Evolutionary conservation across 1,284 basidiomycete species (phyloP).

Genomic region (Fomitopsis schrenkii): DNA sequence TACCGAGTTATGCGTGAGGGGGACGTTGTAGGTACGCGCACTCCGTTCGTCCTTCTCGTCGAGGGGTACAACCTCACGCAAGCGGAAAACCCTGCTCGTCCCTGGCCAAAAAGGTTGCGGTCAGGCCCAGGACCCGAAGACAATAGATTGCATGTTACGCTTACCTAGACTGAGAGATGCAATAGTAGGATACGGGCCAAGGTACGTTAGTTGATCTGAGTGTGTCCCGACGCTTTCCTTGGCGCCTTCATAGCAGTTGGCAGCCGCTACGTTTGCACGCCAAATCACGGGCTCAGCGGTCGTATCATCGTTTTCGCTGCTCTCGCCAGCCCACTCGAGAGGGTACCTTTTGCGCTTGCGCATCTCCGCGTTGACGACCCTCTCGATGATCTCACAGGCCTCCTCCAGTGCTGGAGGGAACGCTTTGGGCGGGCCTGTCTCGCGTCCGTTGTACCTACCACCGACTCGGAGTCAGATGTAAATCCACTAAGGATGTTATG

Average conservation of each 20-base stretch:
- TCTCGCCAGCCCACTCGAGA: conserved; percentile 69
- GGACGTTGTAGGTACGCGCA: conserved; percentile 80
- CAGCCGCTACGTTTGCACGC: conserved; percentile 88
- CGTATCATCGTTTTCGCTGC: conserved; percentile 22
- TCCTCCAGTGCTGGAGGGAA: conserved; percentile 77
- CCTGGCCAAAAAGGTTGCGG: conserved; percentile 34
- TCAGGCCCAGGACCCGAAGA: not conserved
- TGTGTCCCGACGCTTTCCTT: conserved; percentile 87
- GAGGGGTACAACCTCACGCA: conserved; percentile 69
- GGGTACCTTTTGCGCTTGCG: conserved; percentile 56
- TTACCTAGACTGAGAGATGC: conserved; percentile 88
- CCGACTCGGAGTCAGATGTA: conserved; percentile 2
- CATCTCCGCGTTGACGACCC: conserved; percentile 74
- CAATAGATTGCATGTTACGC: conserved; percentile 6
- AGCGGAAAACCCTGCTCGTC: conserved; percentile 69
- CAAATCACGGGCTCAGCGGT: conserved; percentile 43
- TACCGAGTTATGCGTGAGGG: conserved; percentile 82
- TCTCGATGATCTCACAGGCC: conserved; percentile 75
- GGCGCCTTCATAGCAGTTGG: conserved; percentile 86
- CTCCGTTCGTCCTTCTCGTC: conserved; percentile 50
- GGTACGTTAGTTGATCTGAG: conserved; percentile 72
- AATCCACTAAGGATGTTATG: not conserved
- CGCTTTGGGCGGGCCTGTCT: conserved; percentile 46
- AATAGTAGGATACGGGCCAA: conserved; percentile 91
- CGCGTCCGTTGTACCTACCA: conserved; percentile 75